Percentiles rank a stretch among this genome's conserved stretches.
Conservation (phyloP, 345 rosid species). For the Pseudoturritis turrita region DNA sequence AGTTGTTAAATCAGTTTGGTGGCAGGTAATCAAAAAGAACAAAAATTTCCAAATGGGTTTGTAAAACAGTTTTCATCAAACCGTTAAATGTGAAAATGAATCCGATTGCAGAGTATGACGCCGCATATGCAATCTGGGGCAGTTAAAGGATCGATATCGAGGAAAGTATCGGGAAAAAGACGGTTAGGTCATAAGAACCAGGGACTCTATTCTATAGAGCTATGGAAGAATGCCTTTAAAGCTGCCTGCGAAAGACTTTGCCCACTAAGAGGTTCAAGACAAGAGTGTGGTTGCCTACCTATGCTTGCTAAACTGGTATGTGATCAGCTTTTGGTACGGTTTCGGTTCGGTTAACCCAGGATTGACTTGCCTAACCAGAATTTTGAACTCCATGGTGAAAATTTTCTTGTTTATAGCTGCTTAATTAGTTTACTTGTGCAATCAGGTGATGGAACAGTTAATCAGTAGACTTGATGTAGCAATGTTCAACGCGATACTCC, state of each 20-base stretch:
- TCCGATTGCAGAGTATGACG: constrained; percentile 58
- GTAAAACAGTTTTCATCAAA: not conserved
- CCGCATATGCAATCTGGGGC: constrained; percentile 82
- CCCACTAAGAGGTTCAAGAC: constrained; percentile 76
- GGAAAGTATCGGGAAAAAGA: constrained; percentile 51
- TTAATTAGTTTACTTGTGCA: constrained; percentile 2
- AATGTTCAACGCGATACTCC: constrained; percentile 97
- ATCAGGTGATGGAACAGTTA: constrained; percentile 88
- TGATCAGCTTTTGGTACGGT: not conserved
- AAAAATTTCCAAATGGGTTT: not conserved
- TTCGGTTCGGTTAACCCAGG: not conserved
- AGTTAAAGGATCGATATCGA: constrained; percentile 53
- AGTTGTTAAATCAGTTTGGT: constrained; percentile 85
- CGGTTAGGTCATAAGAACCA: constrained; percentile 58
- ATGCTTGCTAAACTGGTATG: constrained; percentile 75
- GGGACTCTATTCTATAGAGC: constrained; percentile 64
- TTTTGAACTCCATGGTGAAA: not conserved
- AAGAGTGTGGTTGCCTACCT: constrained; percentile 87
- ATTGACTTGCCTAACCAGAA: not conserved
- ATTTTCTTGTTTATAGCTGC: constrained; percentile 3
- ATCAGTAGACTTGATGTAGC: constrained; percentile 87
- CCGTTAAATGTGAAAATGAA: not conserved
- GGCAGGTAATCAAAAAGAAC: constrained; percentile 58
- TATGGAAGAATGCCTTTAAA: constrained; percentile 88
- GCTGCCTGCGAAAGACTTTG: constrained; percentile 93